These are phyloP conservation scores for Orbilia quercus DNA, from an alignment of 2,329 filamentous ascomycete species.

Conservation along the genomic window DNA sequence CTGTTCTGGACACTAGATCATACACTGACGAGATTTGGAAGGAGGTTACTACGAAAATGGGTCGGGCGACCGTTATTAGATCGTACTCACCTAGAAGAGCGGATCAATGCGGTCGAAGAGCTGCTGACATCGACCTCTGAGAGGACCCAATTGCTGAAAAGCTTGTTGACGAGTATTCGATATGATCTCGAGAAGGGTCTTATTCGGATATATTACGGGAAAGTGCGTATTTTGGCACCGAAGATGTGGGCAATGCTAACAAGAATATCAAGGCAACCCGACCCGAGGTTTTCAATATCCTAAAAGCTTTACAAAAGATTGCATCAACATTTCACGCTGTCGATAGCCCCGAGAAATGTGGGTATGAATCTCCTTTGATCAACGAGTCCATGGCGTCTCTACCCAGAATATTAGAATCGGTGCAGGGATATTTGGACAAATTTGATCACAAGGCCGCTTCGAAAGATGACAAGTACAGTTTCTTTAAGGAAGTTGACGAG, in stretches of 20 bases:
- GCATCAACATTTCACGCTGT: constrained; percentile 78
- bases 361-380: constrained; percentile 78
- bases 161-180: constrained; percentile 76
- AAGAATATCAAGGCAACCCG: constrained; percentile 73
- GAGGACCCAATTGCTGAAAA: constrained; percentile 78
- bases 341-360: constrained; percentile 73
- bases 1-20: constrained; percentile 96
- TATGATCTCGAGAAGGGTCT: constrained; percentile 91
- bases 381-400: constrained; percentile 78
- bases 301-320: constrained; percentile 87
- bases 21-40: constrained; percentile 88
- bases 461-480: constrained; percentile 89
- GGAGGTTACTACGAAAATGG: constrained; percentile 90
- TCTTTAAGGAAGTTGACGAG: constrained; percentile 79
- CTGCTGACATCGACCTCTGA: constrained; percentile 75
- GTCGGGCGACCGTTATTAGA: constrained; percentile 89
- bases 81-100: constrained; percentile 77
- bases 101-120: constrained; percentile 87
- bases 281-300: constrained; percentile 83
- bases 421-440: constrained; percentile 80
- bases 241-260: neutral
- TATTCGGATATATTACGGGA: constrained; percentile 96
- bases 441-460: constrained; percentile 87
- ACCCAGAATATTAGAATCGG: constrained; percentile 78
- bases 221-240: constrained; percentile 64